Evolutionary conservation across 805 yeast species (phyloP).

Genomic region (Saccharomyces kudriavzevii): DNA sequence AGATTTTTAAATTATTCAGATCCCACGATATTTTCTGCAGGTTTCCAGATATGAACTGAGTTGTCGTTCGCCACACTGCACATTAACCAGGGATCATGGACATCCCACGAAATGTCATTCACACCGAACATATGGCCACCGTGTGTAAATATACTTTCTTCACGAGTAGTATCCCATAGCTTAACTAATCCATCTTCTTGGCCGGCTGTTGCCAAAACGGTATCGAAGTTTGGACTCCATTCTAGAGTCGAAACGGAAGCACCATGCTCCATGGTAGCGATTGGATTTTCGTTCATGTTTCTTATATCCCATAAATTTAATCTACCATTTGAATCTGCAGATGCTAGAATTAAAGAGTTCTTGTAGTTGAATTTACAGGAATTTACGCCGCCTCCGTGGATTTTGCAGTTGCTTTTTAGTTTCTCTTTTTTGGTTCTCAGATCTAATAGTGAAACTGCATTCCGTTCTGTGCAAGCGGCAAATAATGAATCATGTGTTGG

Average conservation of each 20-base stretch:
- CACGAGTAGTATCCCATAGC: slow-evolving; percentile 43
- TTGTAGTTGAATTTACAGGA: slow-evolving; percentile 52
- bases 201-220: slow-evolving; percentile 55
- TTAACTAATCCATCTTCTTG: slow-evolving; percentile 58
- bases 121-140: slow-evolving; percentile 86
- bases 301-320: slow-evolving; percentile 64
- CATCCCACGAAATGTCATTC: slow-evolving; percentile 78
- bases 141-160: slow-evolving; percentile 51
- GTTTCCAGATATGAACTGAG: slow-evolving; percentile 80
- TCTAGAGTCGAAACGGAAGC: slow-evolving; percentile 58
- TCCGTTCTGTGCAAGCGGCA: slow-evolving; percentile 61
- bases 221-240: slow-evolving; percentile 58
- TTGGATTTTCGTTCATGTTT: slow-evolving; percentile 26
- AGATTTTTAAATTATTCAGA: slow-evolving; percentile 1
- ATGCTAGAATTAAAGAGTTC: slow-evolving; percentile 49
- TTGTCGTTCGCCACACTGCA: slow-evolving; percentile 81
- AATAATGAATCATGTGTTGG: slow-evolving; percentile 53
- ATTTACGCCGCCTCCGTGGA: slow-evolving; percentile 37
- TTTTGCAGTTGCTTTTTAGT: background rate
- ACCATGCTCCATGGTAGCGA: slow-evolving; percentile 25
- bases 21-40: slow-evolving; percentile 35
- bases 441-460: slow-evolving; percentile 45
- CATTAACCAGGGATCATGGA: slow-evolving; percentile 58
- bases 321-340: slow-evolving; percentile 56
- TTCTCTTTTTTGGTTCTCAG: slow-evolving; percentile 31